phyloP scores from a whole-genome alignment of 345 rosid species.

The Clarkia xantiana region DNA sequence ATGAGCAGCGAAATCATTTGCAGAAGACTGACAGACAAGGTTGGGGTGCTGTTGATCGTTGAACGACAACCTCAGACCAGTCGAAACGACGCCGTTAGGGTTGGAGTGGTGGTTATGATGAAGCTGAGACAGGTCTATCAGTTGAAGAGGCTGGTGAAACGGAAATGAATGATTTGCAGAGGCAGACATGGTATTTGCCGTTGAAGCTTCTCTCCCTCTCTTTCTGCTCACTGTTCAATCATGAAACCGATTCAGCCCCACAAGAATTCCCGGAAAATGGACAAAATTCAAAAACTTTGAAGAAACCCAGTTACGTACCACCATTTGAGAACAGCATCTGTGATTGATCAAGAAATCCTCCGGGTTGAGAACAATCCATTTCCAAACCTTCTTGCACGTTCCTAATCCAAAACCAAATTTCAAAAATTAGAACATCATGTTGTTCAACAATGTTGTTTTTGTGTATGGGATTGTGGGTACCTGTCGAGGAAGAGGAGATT shows the following conservation, averaged over 20 bases:
- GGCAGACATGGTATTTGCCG: constrained; percentile 5
- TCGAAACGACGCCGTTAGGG: constrained; percentile 57
- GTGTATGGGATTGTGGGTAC: constrained; percentile 3
- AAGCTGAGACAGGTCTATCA: constrained; percentile 43
- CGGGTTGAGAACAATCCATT: constrained; percentile 14
- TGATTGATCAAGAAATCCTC: constrained; percentile 28
- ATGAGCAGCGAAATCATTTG: constrained; percentile 47
- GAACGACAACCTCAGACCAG: constrained; percentile 63
- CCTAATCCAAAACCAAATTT: constrained; percentile 7
- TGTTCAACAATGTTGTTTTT: background rate
- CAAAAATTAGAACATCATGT: background rate
- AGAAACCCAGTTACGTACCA: constrained; percentile 15
- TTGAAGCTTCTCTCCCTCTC: constrained; percentile 40
- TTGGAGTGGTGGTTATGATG: no score
- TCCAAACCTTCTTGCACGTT: constrained; percentile 16
- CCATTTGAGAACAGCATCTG: constrained; percentile 26
- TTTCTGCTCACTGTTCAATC: constrained; percentile 22
- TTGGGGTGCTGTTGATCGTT: constrained; percentile 30
- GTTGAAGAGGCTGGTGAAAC: constrained; percentile 36
- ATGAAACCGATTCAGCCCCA: background rate
- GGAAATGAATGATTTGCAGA: constrained; percentile 19
- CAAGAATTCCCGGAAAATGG: background rate
- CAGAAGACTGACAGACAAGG: constrained; percentile 14
- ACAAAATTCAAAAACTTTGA: background rate
- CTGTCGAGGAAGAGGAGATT: constrained; percentile 28